Conservation (phyloP, 1,284 basidiomycete species). For the Ceratobasidium sp. region DNA sequence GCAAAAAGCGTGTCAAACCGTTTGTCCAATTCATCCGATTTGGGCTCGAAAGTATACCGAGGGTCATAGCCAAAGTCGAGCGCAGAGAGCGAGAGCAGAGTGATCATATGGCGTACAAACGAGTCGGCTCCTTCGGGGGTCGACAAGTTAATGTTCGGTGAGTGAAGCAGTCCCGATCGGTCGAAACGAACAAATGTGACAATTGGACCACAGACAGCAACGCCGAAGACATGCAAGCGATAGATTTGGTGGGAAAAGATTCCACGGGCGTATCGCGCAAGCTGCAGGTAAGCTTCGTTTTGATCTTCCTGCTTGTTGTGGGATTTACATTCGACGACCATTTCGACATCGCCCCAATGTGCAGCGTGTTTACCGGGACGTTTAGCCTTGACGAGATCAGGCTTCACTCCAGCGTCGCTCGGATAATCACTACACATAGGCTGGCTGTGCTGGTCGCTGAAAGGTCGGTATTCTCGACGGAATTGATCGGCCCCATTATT, state of each 20-base stretch:
- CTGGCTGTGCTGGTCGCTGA: neutral
- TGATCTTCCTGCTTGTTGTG: neutral
- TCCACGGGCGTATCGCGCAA: constrained; percentile 13
- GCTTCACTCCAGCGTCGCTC: neutral
- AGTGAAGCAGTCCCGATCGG: constrained; percentile 12
- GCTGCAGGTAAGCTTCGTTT: constrained; percentile 14
- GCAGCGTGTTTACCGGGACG: too few species aligned
- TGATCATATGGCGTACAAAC: neutral
- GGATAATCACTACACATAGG: neutral
- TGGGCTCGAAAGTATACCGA: too few species aligned
- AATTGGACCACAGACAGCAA: constrained; percentile 12
- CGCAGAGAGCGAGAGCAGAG: too few species aligned
- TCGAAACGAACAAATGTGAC: constrained; percentile 21
- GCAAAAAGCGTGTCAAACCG: too few species aligned
- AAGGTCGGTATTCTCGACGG: neutral
- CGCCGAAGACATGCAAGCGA: constrained; percentile 4
- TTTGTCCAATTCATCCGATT: too few species aligned
- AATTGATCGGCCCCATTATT: neutral
- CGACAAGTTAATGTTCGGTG: neutral
- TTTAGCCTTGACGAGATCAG: constrained; percentile 10
- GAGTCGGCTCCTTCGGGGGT: neutral
- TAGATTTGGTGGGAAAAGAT: constrained; percentile 13
- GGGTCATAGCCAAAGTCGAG: too few species aligned
- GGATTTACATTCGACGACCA: constrained; percentile 29
- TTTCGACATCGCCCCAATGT: constrained; percentile 12